Evolutionary conservation across 306 rosid species (phyloP), one percentile per base, ranked within the genome.

Genomic region (Prinsepia uniflora): DNA sequence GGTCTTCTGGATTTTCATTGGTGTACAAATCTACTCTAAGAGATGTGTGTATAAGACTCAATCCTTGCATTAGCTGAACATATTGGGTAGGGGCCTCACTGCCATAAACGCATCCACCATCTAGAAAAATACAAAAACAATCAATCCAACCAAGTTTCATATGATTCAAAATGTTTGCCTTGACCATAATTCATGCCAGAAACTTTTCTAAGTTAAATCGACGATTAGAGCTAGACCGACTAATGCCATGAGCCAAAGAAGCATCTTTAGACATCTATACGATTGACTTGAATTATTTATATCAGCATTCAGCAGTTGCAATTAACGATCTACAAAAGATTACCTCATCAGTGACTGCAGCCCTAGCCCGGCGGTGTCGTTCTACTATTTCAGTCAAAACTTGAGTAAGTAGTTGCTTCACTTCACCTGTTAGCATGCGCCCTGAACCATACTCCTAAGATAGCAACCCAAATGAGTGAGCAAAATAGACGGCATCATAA

Each of bases 21-120:
- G 36, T 30, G 36, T 30, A 30, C 36, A 30, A 30, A 30, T 30
- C 36, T 30, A 30, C 36, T 30, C 4, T 30, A 30, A 30, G 36
- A 30, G 36, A 30, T 30, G 36, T 30, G 36, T 30, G 4, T 30
- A 30, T 30, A 30, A 30, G 36, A 1, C 36, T 30, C 36, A 30
- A 3, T 3, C 36, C 4, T 30, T 1, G 36, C 36, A 1, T 30
- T 30, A 30, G 36, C 36, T 82, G 75, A 90, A 90, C 96, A 90
- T 88, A 72, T 81, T 80, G 34, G 94, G 89, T 49, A 92, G 94
- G 48, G 96, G 95, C 73, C 96, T 86, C 43, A 89, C 84, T 2
- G 92, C 94, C 98, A 89, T 92, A 70, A 92, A 92, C 40, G 96
- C 98, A 74, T 92, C 96, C 67, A 92, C 98, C 94, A 89, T 87